Evolutionary conservation across 2,329 filamentous ascomycete species (phyloP).

Genomic region (Sporothrix dimorphospora): DNA sequence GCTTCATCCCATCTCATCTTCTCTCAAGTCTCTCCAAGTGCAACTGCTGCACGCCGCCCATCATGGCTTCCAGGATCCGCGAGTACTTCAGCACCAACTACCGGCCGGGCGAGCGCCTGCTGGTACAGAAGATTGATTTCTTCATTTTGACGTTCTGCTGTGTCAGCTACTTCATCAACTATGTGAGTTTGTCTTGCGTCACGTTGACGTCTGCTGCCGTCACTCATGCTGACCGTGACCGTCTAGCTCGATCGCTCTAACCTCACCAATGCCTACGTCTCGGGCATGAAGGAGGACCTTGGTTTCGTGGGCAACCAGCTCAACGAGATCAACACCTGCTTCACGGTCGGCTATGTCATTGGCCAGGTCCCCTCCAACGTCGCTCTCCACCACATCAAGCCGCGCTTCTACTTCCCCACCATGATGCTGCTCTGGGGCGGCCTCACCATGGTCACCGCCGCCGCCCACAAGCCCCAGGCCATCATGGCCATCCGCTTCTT

Average conservation of each 20-base stretch:
- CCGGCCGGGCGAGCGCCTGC: constrained; percentile 39
- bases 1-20: constrained; percentile 1
- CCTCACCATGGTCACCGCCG: constrained; percentile 64
- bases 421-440: constrained; percentile 68
- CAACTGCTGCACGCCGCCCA: neutral
- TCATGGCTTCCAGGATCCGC: constrained; percentile 31
- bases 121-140: constrained; percentile 50
- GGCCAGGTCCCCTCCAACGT: constrained; percentile 66
- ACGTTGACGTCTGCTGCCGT: neutral
- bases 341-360: constrained; percentile 52
- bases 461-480: constrained; percentile 52
- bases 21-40: neutral
- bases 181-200: constrained; percentile 43
- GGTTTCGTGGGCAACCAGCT: constrained; percentile 52
- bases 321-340: constrained; percentile 58
- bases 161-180: constrained; percentile 59
- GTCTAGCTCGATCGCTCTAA: constrained; percentile 55
- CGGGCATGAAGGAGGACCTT: constrained; percentile 57
- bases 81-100: constrained; percentile 32
- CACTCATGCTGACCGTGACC: neutral
- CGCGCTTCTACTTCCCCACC: constrained; percentile 64
- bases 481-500: constrained; percentile 65
- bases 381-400: constrained; percentile 64
- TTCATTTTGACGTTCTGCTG: constrained; percentile 68
- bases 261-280: constrained; percentile 58